Conservation (phyloP, 2,329 filamentous ascomycete genomes). For the Neurospora sp. region DNA sequence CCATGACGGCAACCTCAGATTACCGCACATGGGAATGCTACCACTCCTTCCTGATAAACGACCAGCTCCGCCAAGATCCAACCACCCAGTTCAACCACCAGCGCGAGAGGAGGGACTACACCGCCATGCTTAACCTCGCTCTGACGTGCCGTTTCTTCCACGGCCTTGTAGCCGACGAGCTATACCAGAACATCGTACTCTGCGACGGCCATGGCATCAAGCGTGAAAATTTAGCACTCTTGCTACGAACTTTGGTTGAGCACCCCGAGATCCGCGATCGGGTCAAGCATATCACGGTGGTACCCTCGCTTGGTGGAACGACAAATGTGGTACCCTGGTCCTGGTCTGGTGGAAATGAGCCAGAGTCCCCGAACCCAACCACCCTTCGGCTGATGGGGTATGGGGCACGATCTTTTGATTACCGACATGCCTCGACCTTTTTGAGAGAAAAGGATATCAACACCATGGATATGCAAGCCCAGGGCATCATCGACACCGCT, state of each 20-base stretch:
- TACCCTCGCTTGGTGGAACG: background rate
- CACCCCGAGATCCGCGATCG: background rate
- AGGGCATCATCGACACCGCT: background rate
- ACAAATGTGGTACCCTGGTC: too few relatives aligned
- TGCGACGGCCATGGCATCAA: background rate
- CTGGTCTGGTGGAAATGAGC: background rate
- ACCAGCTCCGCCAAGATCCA: background rate
- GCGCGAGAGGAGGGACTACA: background rate
- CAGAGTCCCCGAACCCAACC: background rate
- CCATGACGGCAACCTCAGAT: background rate
- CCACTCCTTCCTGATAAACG: background rate
- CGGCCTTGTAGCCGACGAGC: background rate
- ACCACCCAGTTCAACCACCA: background rate
- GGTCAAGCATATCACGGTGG: background rate
- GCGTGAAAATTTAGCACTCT: background rate
- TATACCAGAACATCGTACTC: background rate
- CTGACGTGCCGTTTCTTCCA: background rate
- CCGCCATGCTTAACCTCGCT: background rate
- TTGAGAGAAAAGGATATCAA: background rate
- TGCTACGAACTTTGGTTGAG: background rate
- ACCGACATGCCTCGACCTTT: background rate
- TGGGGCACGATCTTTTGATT: background rate
- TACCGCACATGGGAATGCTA: background rate
- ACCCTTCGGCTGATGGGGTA: background rate
- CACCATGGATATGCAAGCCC: background rate